phyloP scores from a whole-genome alignment of 345 rosid genomes.

The Ricinus communis region DNA sequence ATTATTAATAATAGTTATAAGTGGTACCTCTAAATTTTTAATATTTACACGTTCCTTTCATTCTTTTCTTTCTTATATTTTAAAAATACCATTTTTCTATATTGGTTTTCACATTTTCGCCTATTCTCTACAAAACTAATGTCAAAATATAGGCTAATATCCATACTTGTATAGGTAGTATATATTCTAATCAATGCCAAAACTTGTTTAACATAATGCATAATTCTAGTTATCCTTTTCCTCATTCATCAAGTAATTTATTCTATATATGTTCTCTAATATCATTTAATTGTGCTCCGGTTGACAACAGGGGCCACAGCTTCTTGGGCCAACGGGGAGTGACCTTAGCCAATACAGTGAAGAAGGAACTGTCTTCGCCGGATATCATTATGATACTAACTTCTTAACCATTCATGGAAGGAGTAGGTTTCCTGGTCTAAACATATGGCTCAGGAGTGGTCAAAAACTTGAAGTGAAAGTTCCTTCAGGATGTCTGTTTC shows the following conservation, averaged over 20 bases:
- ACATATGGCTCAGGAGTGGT: slow-evolving; percentile 90
- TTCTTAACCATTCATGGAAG: slow-evolving; percentile 92
- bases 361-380: slow-evolving; percentile 88
- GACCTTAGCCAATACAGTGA: slow-evolving; percentile 63
- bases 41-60: no score
- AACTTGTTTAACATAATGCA: background rate
- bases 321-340: slow-evolving; percentile 97
- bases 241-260: background rate
- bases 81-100: no score
- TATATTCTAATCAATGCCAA: background rate
- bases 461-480: slow-evolving; percentile 87
- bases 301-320: slow-evolving; percentile 77
- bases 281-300: background rate
- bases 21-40: no score
- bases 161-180: no score
- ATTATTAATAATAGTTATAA: no score
- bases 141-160: no score
- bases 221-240: background rate
- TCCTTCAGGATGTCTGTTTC: slow-evolving; percentile 85
- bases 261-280: no score
- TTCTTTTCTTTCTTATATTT: no score
- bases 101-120: no score
- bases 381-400: slow-evolving; percentile 95
- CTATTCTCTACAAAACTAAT: no score
- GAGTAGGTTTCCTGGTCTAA: slow-evolving; percentile 94